Evolutionary conservation across 2,329 filamentous ascomycete species (phyloP).

Genomic region (Fusarium nodosum): DNA sequence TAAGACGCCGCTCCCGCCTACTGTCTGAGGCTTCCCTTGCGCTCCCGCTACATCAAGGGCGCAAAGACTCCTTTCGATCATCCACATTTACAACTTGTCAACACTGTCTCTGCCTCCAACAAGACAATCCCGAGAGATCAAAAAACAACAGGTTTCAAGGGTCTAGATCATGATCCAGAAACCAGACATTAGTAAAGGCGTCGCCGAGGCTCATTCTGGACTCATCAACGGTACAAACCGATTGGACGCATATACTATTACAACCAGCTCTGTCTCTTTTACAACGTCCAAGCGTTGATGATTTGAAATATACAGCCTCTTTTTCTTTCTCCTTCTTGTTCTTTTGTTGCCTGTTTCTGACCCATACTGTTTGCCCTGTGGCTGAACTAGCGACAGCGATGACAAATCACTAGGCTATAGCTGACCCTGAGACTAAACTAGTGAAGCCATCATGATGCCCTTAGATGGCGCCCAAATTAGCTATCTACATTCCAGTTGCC

Average conservation of each 20-base stretch:
- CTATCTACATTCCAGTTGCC: conserved; percentile 34
- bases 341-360: conserved; percentile 1
- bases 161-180: conserved; percentile 26
- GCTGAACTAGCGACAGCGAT: conserved; percentile 4
- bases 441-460: conserved; percentile 32
- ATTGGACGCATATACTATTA: neutral
- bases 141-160: neutral
- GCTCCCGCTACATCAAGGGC: conserved; percentile 16
- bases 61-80: conserved; percentile 18
- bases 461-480: conserved; percentile 21
- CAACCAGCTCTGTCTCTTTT: conserved; percentile 1
- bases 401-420: neutral
- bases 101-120: neutral
- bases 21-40: conserved; percentile 33
- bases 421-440: conserved; percentile 13
- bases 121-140: neutral
- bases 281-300: conserved; percentile 13
- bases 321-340: neutral
- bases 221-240: conserved; percentile 15
- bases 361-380: conserved; percentile 2
- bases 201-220: conserved; percentile 25
- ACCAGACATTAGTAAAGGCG: conserved; percentile 25
- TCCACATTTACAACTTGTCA: conserved; percentile 7
- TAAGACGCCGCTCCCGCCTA: conserved; percentile 23
- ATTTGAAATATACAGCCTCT: conserved; percentile 35